These are phyloP conservation scores for Pseudonitzschia delicatissima DNA, from an alignment of 108 stramenopile species.

Conservation along the genomic window DNA sequence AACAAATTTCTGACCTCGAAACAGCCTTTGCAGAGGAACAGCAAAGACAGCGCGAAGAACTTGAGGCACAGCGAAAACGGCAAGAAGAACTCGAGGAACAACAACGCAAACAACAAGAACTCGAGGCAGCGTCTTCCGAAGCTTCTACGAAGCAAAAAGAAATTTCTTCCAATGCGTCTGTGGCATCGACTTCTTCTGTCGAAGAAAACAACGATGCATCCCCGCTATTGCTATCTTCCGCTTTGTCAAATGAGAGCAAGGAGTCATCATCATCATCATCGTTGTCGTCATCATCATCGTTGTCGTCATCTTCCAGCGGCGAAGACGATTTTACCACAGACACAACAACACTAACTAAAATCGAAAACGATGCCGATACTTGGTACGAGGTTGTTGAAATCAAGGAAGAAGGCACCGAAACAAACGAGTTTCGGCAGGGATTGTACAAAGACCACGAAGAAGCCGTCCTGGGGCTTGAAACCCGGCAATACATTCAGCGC, in stretches of 20 bases:
- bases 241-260: no score
- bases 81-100: background rate
- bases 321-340: background rate
- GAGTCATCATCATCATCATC: background rate
- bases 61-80: background rate
- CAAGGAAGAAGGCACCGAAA: slow-evolving; percentile 2
- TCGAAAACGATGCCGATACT: background rate
- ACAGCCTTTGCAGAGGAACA: slow-evolving; percentile 25
- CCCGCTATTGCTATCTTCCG: no score
- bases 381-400: slow-evolving; percentile 9
- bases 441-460: slow-evolving; percentile 26
- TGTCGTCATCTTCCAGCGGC: background rate
- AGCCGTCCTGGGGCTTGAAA: slow-evolving; percentile 22
- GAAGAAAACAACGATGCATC: no score
- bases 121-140: background rate
- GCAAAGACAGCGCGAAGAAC: background rate
- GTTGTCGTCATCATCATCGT: background rate
- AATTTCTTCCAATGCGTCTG: no score
- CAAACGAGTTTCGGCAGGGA: slow-evolving; percentile 10
- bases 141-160: no score
- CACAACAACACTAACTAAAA: background rate
- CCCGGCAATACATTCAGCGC: slow-evolving; percentile 20
- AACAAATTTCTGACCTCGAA: slow-evolving; percentile 14
- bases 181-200: background rate
- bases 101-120: background rate